A percentile compares a stretch with the other conserved stretches of the same genome.
These are phyloP conservation scores for Puccinia horiana DNA, from an alignment of 1,284 basidiomycete genomes.

Conservation along the genomic window DNA sequence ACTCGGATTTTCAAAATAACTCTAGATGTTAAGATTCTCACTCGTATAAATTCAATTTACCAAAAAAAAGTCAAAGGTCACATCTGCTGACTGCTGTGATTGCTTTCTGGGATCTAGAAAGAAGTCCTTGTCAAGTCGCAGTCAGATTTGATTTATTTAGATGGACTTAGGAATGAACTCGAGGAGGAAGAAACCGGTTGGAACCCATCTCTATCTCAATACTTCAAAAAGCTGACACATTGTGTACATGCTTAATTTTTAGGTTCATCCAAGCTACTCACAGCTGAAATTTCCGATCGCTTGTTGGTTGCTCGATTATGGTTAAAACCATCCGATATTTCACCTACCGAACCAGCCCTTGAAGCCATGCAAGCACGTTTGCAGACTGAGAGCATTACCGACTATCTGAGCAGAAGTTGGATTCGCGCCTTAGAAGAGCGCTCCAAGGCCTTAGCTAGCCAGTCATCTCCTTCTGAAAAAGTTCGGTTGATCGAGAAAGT, in stretches of 20 bases:
- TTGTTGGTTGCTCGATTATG: slow-evolving; percentile 84
- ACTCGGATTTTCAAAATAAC: slow-evolving; percentile 39
- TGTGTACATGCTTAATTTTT: slow-evolving; percentile 30
- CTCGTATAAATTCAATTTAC: not conserved
- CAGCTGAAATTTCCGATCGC: slow-evolving; percentile 67
- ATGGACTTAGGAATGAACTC: slow-evolving; percentile 36
- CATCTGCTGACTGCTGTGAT: not conserved
- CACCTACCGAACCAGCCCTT: slow-evolving; percentile 71
- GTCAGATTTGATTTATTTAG: slow-evolving; percentile 32
- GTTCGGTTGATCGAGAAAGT: slow-evolving; percentile 70
- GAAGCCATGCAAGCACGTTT: slow-evolving; percentile 78
- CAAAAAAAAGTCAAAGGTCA: not conserved
- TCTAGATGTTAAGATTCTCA: slow-evolving; percentile 29
- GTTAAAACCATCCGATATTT: slow-evolving; percentile 72
- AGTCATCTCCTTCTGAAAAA: slow-evolving; percentile 64
- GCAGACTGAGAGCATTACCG: slow-evolving; percentile 76
- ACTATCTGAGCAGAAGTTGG: slow-evolving; percentile 90
- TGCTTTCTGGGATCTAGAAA: not conserved
- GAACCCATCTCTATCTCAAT: not conserved
- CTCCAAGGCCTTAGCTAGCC: slow-evolving; percentile 65
- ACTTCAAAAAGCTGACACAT: not conserved
- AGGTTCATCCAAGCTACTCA: slow-evolving; percentile 50
- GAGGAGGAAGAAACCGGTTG: slow-evolving; percentile 43
- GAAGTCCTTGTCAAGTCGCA: slow-evolving; percentile 10
- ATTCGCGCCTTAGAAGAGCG: slow-evolving; percentile 69